Percentiles rank a stretch among this genome's conserved stretches.
These are phyloP conservation scores for Metarhizium anisopliae DNA, from an alignment of 2,329 filamentous ascomycete genomes.

Conservation along the genomic window DNA sequence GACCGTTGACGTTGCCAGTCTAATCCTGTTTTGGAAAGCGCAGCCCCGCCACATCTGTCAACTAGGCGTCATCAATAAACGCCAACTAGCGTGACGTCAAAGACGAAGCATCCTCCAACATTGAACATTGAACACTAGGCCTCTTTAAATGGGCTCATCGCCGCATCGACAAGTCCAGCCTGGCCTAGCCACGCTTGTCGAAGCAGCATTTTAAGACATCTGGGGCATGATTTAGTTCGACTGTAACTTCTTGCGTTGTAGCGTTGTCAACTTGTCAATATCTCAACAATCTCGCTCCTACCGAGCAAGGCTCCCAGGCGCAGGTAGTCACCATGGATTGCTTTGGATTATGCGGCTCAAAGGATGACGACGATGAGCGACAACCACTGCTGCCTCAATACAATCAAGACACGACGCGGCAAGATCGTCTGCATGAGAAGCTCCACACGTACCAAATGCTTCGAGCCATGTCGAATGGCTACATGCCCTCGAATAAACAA, in stretches of 20 bases:
- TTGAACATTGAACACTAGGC: too few species aligned
- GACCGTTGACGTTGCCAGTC: too few species aligned
- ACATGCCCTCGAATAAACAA: constrained; percentile 88
- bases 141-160: too few species aligned
- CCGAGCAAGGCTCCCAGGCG: background rate
- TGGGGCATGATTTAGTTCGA: too few species aligned
- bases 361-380: constrained; percentile 46
- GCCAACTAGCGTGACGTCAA: background rate
- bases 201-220: too few species aligned
- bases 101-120: background rate
- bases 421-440: constrained; percentile 76
- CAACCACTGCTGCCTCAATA: constrained; percentile 77
- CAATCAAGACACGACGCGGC: constrained; percentile 69
- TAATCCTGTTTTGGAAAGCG: too few species aligned
- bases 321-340: constrained; percentile 40
- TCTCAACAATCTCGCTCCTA: background rate
- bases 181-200: too few species aligned
- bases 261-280: too few species aligned
- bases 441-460: constrained; percentile 91
- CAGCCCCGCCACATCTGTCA: background rate
- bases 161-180: too few species aligned
- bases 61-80: background rate
- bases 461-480: constrained; percentile 71
- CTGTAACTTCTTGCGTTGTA: background rate
- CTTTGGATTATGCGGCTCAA: constrained; percentile 46